phyloP scores from a whole-genome alignment of 2,329 filamentous ascomycete species.

The Cercospora zeina region DNA sequence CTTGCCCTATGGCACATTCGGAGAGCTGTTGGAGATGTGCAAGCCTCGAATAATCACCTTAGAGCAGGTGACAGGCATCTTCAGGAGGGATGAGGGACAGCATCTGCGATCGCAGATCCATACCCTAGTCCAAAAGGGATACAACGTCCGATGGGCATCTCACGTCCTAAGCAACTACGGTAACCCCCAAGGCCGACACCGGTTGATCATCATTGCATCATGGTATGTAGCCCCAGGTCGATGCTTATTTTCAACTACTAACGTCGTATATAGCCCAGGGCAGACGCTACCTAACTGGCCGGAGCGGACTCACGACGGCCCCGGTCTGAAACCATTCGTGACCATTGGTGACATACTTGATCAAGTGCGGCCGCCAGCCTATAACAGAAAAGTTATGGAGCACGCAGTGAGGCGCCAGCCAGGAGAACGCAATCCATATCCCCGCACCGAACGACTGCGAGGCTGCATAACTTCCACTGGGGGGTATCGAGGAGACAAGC shows the following conservation, averaged over 20 bases:
- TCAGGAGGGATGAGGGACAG: slow-evolving; percentile 25
- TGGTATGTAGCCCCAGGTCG: slow-evolving; percentile 45
- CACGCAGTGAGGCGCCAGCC: not conserved
- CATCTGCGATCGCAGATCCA: slow-evolving; percentile 55
- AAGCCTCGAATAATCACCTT: slow-evolving; percentile 71
- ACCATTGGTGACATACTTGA: not conserved
- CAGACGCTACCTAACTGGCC: slow-evolving; percentile 69
- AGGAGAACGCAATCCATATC: not conserved
- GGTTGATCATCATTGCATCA: slow-evolving; percentile 56
- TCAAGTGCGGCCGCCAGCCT: not conserved
- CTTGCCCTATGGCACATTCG: slow-evolving; percentile 48
- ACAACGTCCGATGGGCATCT: slow-evolving; percentile 69
- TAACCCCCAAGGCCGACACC: slow-evolving; percentile 51
- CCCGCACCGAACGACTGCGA: not conserved
- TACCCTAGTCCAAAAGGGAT: slow-evolving; percentile 65
- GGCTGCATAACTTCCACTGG: not conserved
- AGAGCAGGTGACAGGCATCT: slow-evolving; percentile 70
- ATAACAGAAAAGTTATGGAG: not conserved
- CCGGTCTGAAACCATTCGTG: slow-evolving; percentile 35
- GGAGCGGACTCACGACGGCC: slow-evolving; percentile 34
- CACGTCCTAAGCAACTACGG: slow-evolving; percentile 54
- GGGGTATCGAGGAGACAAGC: not conserved
- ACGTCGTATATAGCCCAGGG: slow-evolving; percentile 59
- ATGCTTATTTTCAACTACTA: not conserved
- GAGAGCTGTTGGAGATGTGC: slow-evolving; percentile 54